Evolutionary conservation across 305 asterid species (phyloP).

Genomic region (Fraxinus nigra): DNA sequence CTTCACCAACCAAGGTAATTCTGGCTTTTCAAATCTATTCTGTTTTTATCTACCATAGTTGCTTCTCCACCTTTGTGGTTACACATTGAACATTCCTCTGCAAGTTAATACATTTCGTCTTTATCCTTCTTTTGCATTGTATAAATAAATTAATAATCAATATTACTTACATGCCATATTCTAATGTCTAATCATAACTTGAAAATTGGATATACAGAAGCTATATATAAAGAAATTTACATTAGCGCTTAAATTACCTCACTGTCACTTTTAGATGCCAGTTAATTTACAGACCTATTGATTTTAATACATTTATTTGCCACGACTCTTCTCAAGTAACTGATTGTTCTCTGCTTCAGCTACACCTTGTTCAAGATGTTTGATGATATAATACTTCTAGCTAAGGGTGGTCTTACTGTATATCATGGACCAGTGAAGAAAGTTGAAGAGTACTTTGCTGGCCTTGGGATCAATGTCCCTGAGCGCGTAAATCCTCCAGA

Average conservation of each 20-base stretch:
- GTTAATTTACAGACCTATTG: background rate
- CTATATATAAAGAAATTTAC: background rate
- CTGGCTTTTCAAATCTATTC: background rate
- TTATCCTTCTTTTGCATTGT: background rate
- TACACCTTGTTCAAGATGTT: conserved; percentile 81
- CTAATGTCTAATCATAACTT: background rate
- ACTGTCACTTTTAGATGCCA: background rate
- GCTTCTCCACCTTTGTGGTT: background rate
- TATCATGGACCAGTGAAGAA: conserved; percentile 80
- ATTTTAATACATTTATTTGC: background rate
- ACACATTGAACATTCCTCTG: background rate
- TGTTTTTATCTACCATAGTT: conserved; percentile 2
- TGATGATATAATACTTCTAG: conserved; percentile 77
- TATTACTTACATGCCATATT: background rate
- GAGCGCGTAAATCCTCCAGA: conserved; percentile 85
- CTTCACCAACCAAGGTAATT: conserved; percentile 82
- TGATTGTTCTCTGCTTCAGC: conserved; percentile 40
- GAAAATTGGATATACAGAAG: background rate
- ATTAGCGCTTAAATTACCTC: background rate
- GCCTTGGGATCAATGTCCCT: conserved; percentile 64
- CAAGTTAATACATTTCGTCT: background rate
- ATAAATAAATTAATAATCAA: background rate
- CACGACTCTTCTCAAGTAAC: background rate
- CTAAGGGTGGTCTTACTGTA: conserved; percentile 79
- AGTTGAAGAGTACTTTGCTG: conserved; percentile 76